Evolutionary conservation across 305 asterid genomes (phyloP), one percentile per base, ranked within the genome.

Genomic region (Solanum aculeatissimum): DNA sequence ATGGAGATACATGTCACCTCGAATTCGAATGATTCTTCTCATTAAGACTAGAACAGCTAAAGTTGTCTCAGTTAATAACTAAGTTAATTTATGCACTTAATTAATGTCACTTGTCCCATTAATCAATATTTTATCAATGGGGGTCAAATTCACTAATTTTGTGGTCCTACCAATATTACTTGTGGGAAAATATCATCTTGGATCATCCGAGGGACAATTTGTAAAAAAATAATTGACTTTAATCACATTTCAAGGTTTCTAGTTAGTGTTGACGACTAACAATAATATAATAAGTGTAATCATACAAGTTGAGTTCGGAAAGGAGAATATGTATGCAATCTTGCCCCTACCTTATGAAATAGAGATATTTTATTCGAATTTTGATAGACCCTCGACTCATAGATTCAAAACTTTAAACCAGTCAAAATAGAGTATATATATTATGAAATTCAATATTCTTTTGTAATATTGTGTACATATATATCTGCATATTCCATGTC

Each of bases 301-400:
- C 1, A 1, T 2, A 6, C 12, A 58, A 58, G 3, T 21, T 12
- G 7, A 21, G 7, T 0, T 23, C 7, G 0, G 0, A 23, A 2
- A 60, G 18, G 4, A 60, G 4, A 4, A 35, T 5, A 7, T 35
- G 40, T 35, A 35, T 35, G 6, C 1, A 35, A 35, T 35, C 2
- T 40, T 40, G 1, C 5, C 1, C 7, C 5, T 35, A 35, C 40
- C 3, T 45, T 45, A 5, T 11, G 5, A 45, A 45, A 11, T 45
- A 11, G 5, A 45, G 11, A 45, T 2, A 13, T 12, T 45, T 11
- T 57, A n/a, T 57, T 21, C 4, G 12, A 57, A n/a, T 9, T 57
- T 57, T 2, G 6, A 21, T 57, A 57, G 3, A 57, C 15, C 49
- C 15, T n/a, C 27, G 3, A 1, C 65, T 57, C 12, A n/a, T 57